Evolutionary conservation across 495 filamentous ascomycete species (phyloP).

Genomic region (Talaromyces nanjingensis): DNA sequence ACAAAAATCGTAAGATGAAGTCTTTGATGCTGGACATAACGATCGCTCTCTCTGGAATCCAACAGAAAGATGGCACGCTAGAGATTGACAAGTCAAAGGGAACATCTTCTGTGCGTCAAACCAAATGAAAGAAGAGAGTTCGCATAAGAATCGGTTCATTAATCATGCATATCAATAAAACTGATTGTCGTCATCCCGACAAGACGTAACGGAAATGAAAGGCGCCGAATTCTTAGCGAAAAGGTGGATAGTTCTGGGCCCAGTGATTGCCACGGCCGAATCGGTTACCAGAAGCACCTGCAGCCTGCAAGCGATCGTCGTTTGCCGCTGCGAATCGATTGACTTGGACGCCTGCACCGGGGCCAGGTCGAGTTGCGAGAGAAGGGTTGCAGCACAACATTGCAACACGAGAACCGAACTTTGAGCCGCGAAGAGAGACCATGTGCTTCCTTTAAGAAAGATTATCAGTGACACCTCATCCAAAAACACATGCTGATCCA

Average conservation of each 20-base stretch:
- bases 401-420: constrained; percentile 95
- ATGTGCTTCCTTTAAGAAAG: constrained; percentile 70
- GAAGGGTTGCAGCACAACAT: constrained; percentile 98
- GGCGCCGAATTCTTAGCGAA: constrained; percentile 20
- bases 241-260: constrained; percentile 29
- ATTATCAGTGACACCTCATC: constrained; percentile 9
- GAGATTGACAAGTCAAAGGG: constrained; percentile 1
- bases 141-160: neutral
- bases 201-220: neutral
- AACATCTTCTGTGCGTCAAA: neutral
- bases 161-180: constrained; percentile 5
- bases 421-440: constrained; percentile 96
- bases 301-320: constrained; percentile 31
- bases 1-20: constrained; percentile 10
- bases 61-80: constrained; percentile 8
- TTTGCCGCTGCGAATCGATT: constrained; percentile 52
- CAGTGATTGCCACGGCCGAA: constrained; percentile 33
- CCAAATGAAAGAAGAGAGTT: constrained; percentile 2
- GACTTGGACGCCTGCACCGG: constrained; percentile 60
- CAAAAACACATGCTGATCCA: constrained; percentile 6
- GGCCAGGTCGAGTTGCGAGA: constrained; percentile 75
- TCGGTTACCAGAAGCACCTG: constrained; percentile 23
- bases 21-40: constrained; percentile 4
- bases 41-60: neutral
- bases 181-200: neutral